These are phyloP conservation scores for Chimonanthus praecox DNA, from an alignment of 164 flowering plant genomes.

Conservation along the genomic window DNA sequence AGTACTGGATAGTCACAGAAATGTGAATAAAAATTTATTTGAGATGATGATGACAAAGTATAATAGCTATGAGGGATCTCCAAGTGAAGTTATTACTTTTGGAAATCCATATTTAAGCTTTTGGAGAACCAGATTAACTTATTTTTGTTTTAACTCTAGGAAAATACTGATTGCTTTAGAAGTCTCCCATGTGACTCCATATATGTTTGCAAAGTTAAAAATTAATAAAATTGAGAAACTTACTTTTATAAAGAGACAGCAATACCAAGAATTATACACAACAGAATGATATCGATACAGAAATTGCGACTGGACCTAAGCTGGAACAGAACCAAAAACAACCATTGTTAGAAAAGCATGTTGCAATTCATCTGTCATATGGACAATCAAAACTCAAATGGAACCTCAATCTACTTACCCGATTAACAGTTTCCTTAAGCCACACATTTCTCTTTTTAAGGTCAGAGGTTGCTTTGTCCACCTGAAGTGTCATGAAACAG, in stretches of 20 bases:
- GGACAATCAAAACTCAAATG: not conserved
- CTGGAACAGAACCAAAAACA: constrained; percentile 34
- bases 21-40: no score
- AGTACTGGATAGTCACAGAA: no score
- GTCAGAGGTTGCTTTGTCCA: constrained; percentile 85
- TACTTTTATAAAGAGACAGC: constrained; percentile 96
- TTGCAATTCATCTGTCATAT: not conserved
- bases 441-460: constrained; percentile 95
- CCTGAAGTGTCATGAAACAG: constrained; percentile 31
- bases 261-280: constrained; percentile 80
- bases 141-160: no score
- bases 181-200: not conserved
- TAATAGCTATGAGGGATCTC: no score
- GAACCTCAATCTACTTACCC: constrained; percentile 39
- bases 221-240: constrained; percentile 22
- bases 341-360: constrained; percentile 1
- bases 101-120: no score
- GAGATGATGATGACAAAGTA: no score
- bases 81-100: no score
- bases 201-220: not conserved
- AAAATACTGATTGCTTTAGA: no score
- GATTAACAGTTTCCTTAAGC: constrained; percentile 79
- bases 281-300: constrained; percentile 81
- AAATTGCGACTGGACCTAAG: constrained; percentile 88
- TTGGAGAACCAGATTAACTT: not conserved